phyloP scores from a whole-genome alignment of 2,329 filamentous ascomycete species.

The Sphaceloma murrayae region DNA sequence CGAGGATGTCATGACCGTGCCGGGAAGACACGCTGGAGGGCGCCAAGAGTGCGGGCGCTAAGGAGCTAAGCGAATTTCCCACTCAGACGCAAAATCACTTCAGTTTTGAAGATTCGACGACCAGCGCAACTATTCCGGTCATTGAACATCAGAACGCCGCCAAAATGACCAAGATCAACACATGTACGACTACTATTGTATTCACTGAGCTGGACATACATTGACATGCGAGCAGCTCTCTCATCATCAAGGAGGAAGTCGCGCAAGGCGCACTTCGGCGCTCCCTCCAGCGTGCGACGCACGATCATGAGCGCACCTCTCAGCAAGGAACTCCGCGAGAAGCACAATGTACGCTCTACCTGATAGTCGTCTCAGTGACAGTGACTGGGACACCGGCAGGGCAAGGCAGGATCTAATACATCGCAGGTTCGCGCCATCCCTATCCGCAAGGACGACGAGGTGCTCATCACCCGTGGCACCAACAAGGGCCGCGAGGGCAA shows the following conservation, averaged over 20 bases:
- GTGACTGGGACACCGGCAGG: not conserved
- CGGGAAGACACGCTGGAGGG: not conserved
- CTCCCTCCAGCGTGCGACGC: conserved; percentile 87
- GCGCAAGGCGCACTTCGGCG: conserved; percentile 95
- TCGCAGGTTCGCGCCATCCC: conserved; percentile 82
- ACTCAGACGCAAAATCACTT: conserved; percentile 16
- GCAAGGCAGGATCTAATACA: conserved; percentile 17
- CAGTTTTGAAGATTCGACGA: conserved; percentile 16
- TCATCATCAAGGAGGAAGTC: conserved; percentile 93
- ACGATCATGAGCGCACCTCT: conserved; percentile 95
- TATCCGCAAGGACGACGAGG: conserved; percentile 80
- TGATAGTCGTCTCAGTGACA: not conserved
- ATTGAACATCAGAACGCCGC: conserved; percentile 20
- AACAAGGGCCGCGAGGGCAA: conserved; percentile 99
- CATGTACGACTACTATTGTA: conserved; percentile 37
- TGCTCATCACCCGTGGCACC: conserved; percentile 80
- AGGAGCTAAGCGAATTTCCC: conserved; percentile 5
- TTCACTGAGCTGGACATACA: not conserved
- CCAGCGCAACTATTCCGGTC: conserved; percentile 16
- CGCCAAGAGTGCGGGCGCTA: not conserved
- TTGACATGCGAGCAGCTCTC: conserved; percentile 41
- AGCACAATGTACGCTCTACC: conserved; percentile 74
- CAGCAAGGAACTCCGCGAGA: conserved; percentile 94
- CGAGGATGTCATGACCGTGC: not conserved
- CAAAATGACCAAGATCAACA: conserved; percentile 66